phyloP scores from a whole-genome alignment of 371 early-diverging fungal species.

The Mucor irregularis region DNA sequence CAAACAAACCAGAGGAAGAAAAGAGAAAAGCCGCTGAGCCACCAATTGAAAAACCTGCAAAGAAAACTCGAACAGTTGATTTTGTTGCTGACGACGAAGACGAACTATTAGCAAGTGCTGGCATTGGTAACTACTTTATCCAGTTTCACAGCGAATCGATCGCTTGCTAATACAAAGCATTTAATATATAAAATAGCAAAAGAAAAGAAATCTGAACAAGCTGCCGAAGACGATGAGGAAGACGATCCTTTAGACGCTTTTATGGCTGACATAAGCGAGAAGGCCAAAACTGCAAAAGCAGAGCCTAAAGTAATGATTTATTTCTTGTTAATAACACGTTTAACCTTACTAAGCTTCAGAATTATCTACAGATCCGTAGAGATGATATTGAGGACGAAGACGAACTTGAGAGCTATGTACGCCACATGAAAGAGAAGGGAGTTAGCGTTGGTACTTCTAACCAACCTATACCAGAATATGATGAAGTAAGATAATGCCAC shows the following conservation, averaged over 20 bases:
- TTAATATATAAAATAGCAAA: background rate
- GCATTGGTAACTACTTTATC: slow-evolving; percentile 32
- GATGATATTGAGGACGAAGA: slow-evolving; percentile 84
- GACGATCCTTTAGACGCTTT: slow-evolving; percentile 89
- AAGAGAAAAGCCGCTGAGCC: background rate
- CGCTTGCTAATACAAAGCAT: too few species aligned
- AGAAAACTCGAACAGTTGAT: slow-evolving; percentile 8
- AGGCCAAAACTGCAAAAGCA: slow-evolving; percentile 53
- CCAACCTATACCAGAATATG: slow-evolving; percentile 40
- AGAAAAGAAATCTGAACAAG: background rate
- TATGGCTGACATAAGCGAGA: slow-evolving; percentile 77
- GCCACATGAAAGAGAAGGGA: slow-evolving; percentile 77
- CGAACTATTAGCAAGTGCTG: slow-evolving; percentile 31
- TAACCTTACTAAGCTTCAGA: background rate
- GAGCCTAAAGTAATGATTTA: slow-evolving; percentile 44
- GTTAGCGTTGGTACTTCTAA: slow-evolving; percentile 61
- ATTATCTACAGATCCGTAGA: slow-evolving; percentile 42
- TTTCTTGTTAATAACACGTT: slow-evolving; percentile 8
- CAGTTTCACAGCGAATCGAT: too few species aligned
- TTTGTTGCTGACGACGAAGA: slow-evolving; percentile 20
- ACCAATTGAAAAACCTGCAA: background rate
- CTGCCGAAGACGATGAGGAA: slow-evolving; percentile 51
- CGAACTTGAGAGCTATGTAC: slow-evolving; percentile 75
- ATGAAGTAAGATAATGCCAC: slow-evolving; percentile 43
- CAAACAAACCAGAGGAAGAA: background rate